Evolutionary conservation across 495 filamentous ascomycete genomes (phyloP), one percentile per base, ranked within the genome.

Genomic region (Jackrogersella minutella): DNA sequence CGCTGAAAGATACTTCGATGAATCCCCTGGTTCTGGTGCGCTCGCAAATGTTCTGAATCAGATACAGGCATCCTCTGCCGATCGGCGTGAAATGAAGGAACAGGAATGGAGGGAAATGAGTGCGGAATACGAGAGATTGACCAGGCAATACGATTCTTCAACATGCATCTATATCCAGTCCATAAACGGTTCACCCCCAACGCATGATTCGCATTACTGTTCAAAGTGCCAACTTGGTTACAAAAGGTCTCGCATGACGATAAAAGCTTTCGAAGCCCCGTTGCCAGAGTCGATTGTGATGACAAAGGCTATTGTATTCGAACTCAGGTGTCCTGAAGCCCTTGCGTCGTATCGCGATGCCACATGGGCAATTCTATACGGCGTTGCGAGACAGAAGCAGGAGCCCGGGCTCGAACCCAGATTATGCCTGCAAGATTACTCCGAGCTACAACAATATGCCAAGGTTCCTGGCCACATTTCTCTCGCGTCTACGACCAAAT

Each of bases 311-410:
- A 68, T 77, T 7, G 55, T 83, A 0, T 85, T 85, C 41, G 82
- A 85, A 59, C 70, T 85, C 1, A 43, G 51, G 11, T 74, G 73
- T 41, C 80, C 79, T 3, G 43, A 62, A 16, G 61, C 53, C 1
- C 76, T 84, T 40, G 61, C 72, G 14, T 62, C 61, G 0, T 85
- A 83, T 61, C 76, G 82, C 8, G 78, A 85, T 62, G 70, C 71
- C 2, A 84, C 80, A 5, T 81, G 77, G 79, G 56, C 58, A 14
- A 62, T 81, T 8, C 46, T 76, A 2, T 60, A 64, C 2, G 47
- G 49, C 9, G 54, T 77, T 9, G 75, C 64, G 14, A 62, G 21
- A 17, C 43, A 43, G n/a, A 40, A 14, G 7, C 50, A 58, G 9
- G 40, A 59, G 9, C 16, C 28, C 6, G 61, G 57, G 0, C 33